Conservation (phyloP, 2,329 filamentous ascomycete genomes). For the Pyrenophora seminiperda region DNA sequence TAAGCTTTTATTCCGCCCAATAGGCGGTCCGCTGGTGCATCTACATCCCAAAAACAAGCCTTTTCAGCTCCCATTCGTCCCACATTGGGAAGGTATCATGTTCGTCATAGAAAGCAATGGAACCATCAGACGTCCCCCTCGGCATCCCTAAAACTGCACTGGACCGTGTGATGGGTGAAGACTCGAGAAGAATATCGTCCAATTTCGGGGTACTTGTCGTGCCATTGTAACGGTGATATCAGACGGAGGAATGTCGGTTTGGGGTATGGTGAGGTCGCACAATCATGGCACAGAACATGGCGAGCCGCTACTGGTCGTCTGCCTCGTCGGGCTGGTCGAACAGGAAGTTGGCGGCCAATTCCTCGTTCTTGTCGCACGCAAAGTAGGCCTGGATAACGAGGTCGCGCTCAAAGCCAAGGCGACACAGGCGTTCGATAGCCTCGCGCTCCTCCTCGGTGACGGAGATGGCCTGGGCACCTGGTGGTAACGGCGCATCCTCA, state of each 20-base stretch:
- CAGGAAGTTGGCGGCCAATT: constrained; percentile 95
- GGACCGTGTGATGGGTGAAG: constrained; percentile 12
- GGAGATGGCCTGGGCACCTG: constrained; percentile 84
- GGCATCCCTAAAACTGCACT: constrained; percentile 15
- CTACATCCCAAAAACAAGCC: constrained; percentile 11
- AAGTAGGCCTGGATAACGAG: constrained; percentile 98
- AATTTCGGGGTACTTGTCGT: constrained; percentile 24
- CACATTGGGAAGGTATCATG: constrained; percentile 23
- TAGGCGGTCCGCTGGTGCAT: constrained; percentile 9
- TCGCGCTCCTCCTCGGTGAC: constrained; percentile 97
- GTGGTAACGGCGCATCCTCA: constrained; percentile 81
- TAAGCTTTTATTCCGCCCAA: constrained; percentile 11
- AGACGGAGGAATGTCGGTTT: constrained; percentile 23
- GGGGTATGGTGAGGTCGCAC: constrained; percentile 32
- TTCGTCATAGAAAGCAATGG: constrained; percentile 13
- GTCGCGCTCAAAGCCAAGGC: constrained; percentile 89
- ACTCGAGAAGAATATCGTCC: constrained; percentile 20
- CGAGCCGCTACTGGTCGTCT: constrained; percentile 53
- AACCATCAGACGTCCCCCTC: constrained; percentile 4
- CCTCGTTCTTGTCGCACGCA: constrained; percentile 99
- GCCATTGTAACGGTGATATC: constrained; percentile 31
- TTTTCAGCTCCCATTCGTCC: constrained; percentile 7
- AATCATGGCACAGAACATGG: constrained; percentile 22
- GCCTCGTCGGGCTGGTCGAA: constrained; percentile 96
- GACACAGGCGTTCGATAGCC: constrained; percentile 93